Percentiles rank a stretch among this genome's conserved stretches.
Evolutionary conservation across 208 protist species (phyloP).

Genomic region (Wallacemonas sp.): DNA sequence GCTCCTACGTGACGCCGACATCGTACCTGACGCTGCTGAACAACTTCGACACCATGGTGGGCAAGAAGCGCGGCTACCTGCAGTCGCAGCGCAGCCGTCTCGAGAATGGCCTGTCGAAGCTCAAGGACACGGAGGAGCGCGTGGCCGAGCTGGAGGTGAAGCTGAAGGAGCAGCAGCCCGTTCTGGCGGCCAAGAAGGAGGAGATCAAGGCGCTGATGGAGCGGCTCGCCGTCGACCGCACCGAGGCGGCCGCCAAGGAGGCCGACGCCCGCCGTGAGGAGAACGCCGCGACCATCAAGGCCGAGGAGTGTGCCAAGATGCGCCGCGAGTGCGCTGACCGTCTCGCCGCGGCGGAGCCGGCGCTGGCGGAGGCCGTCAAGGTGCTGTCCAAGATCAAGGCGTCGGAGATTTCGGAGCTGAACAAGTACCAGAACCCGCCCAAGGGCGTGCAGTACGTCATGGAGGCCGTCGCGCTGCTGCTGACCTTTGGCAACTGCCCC

Average conservation of each 20-base stretch:
- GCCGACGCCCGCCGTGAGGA: constrained; percentile 91
- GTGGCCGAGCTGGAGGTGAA: constrained; percentile 94
- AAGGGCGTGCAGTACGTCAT: constrained; percentile 97
- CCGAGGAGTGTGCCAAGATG: constrained; percentile 95
- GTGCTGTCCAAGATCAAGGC: constrained; percentile 96
- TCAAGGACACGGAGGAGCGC: constrained; percentile 90
- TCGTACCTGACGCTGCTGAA: constrained; percentile 96
- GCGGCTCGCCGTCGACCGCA: constrained; percentile 89
- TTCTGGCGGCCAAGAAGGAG: constrained; percentile 91
- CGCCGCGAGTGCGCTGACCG: constrained; percentile 86
- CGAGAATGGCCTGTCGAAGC: constrained; percentile 96
- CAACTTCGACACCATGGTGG: constrained; percentile 90
- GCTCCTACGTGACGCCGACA: constrained; percentile 98
- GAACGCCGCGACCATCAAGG: constrained; percentile 91
- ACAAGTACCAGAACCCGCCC: constrained; percentile 96
- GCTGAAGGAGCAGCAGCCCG: constrained; percentile 95
- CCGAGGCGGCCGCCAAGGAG: constrained; percentile 90
- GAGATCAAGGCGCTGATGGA: constrained; percentile 95
- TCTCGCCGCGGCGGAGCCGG: constrained; percentile 96
- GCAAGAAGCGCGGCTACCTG: constrained; percentile 82
- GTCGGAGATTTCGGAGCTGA: constrained; percentile 96
- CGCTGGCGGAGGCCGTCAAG: constrained; percentile 93
- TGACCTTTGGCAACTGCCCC: constrained; percentile 95
- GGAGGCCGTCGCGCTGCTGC: constrained; percentile 96
- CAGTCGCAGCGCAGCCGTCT: constrained; percentile 85